phyloP scores from a whole-genome alignment of 208 protist genomes.

The Leishmania amazonensis region DNA sequence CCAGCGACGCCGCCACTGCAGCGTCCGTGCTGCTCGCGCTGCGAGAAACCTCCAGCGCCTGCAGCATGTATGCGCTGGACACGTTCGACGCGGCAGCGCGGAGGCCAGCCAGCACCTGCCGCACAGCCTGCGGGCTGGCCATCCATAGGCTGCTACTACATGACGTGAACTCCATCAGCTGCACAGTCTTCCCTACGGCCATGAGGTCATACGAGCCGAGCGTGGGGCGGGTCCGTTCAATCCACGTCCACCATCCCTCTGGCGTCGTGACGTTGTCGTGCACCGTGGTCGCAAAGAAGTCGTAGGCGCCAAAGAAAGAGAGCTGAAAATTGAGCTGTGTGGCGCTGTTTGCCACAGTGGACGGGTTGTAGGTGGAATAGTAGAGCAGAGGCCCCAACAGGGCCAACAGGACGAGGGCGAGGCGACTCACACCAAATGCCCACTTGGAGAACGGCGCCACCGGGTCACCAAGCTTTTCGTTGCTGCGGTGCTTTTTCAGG shows the following conservation, averaged over 20 bases:
- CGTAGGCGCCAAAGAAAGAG: constrained; percentile 53
- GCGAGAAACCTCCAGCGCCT: constrained; percentile 38
- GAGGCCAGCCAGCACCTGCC: constrained; percentile 24
- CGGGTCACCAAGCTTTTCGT: constrained; percentile 35
- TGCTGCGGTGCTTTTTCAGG: constrained; percentile 6
- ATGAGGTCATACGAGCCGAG: constrained; percentile 37
- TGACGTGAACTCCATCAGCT: constrained; percentile 53
- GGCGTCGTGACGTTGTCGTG: constrained; percentile 28
- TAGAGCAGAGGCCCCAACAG: constrained; percentile 83
- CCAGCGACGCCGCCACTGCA: constrained; percentile 26
- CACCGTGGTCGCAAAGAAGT: constrained; percentile 56
- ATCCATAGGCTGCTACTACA: constrained; percentile 68
- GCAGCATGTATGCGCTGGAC: constrained; percentile 36
- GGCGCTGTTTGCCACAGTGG: constrained; percentile 50
- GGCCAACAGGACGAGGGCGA: constrained; percentile 62
- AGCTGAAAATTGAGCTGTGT: constrained; percentile 41
- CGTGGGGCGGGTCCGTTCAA: constrained; percentile 63
- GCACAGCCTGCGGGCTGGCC: constrained; percentile 52
- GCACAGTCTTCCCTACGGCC: constrained; percentile 32
- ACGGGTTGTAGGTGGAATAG: constrained; percentile 89
- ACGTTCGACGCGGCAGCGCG: constrained; percentile 21
- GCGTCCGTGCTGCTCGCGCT: constrained; percentile 21
- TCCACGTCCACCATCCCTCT: constrained; percentile 42
- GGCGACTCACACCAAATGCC: constrained; percentile 39
- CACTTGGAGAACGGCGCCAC: constrained; percentile 46